These are phyloP conservation scores for Pythium folliculosum DNA, from an alignment of 352 stramenopile genomes.

Conservation along the genomic window DNA sequence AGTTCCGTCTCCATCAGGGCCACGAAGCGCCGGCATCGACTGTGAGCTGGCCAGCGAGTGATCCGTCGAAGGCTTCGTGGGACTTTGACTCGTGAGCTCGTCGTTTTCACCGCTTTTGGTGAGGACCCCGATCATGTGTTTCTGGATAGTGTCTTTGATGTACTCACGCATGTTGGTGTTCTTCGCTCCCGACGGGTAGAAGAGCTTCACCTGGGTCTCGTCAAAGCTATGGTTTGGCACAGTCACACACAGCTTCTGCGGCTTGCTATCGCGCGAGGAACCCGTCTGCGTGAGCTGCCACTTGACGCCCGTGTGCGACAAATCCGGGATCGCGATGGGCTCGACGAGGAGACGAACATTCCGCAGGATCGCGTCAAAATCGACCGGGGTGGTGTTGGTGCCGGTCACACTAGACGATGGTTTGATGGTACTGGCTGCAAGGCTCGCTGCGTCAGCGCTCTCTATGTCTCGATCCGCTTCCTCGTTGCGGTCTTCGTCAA, in stretches of 20 bases:
- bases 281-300: conserved; percentile 8
- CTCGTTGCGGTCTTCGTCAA: not conserved
- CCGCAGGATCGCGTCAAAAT: conserved; percentile 40
- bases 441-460: not conserved
- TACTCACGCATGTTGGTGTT: conserved; percentile 73
- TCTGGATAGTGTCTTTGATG: conserved; percentile 61
- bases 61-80: not conserved
- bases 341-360: conserved; percentile 50
- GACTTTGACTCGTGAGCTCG: not conserved
- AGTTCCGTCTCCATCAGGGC: not conserved
- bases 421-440: not conserved
- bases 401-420: not conserved
- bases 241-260: conserved; percentile 27
- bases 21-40: not conserved
- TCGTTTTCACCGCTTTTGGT: not conserved
- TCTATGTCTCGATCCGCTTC: not conserved
- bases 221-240: conserved; percentile 37
- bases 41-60: not conserved
- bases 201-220: conserved; percentile 52
- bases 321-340: conserved; percentile 59
- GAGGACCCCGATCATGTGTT: conserved; percentile 29
- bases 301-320: conserved; percentile 55
- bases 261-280: not conserved
- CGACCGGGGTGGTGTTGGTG: not conserved
- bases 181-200: conserved; percentile 73